These are phyloP conservation scores for Verticillium albo-atrum DNA, from an alignment of 2,329 filamentous ascomycete species.

Conservation along the genomic window DNA sequence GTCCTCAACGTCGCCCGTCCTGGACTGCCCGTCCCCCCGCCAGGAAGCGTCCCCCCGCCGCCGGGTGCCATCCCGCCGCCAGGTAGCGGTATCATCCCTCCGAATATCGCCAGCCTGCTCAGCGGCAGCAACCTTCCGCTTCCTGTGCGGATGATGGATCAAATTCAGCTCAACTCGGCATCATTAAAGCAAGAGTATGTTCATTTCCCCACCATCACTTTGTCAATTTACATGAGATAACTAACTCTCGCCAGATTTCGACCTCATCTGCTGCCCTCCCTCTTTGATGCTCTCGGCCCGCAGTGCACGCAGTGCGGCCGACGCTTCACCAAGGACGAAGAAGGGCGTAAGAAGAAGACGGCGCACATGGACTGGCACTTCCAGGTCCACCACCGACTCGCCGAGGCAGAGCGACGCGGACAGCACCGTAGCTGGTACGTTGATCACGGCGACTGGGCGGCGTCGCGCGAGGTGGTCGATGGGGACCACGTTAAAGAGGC, in stretches of 20 bases:
- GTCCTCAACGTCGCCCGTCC: neutral
- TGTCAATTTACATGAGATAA: neutral
- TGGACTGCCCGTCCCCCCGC: neutral
- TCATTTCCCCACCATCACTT: neutral
- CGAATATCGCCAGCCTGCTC: constrained; percentile 30
- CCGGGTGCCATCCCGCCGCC: constrained; percentile 17
- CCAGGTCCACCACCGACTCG: constrained; percentile 82
- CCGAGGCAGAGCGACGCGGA: constrained; percentile 78
- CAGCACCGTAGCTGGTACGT: constrained; percentile 95
- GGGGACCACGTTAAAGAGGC: constrained; percentile 42
- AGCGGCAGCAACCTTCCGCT: neutral
- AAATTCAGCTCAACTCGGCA: constrained; percentile 57
- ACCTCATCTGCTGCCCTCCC: constrained; percentile 64
- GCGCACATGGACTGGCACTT: constrained; percentile 99
- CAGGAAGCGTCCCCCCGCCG: constrained; percentile 16
- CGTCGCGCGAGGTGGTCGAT: constrained; percentile 75
- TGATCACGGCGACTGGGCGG: constrained; percentile 78
- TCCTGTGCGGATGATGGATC: constrained; percentile 32
- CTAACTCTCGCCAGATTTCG: constrained; percentile 52
- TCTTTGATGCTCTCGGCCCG: constrained; percentile 80
- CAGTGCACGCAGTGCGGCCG: constrained; percentile 90
- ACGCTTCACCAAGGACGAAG: constrained; percentile 72
- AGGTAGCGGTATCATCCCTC: constrained; percentile 25
- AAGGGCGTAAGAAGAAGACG: constrained; percentile 80
- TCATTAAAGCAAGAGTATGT: constrained; percentile 69